Percentiles rank a stretch among this genome's conserved stretches.
phyloP scores from a whole-genome alignment of 2,329 filamentous ascomycete species.

The Peltaster fructicola region DNA sequence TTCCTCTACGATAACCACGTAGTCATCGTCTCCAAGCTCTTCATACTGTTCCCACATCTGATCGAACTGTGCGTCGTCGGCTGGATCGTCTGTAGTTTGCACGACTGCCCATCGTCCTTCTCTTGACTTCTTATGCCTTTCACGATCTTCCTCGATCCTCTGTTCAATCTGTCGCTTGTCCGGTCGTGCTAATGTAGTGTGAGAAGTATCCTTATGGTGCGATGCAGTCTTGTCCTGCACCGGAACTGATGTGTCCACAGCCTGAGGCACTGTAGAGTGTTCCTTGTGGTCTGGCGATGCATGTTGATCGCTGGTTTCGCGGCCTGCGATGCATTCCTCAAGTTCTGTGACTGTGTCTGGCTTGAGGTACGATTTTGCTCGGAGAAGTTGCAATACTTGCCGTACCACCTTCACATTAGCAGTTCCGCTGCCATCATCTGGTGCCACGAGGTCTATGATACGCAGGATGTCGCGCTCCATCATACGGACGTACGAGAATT shows the following conservation, averaged over 20 bases:
- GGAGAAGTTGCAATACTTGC: conserved; percentile 41
- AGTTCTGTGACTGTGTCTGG: conserved; percentile 60
- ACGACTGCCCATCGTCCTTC: conserved; percentile 83
- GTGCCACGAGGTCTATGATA: conserved; percentile 82
- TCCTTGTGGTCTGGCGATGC: conserved; percentile 5
- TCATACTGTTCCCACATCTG: no score
- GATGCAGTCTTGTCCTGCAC: conserved; percentile 1
- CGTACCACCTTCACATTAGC: conserved; percentile 78
- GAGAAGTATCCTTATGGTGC: conserved; percentile 1
- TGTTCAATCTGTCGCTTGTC: conserved; percentile 88
- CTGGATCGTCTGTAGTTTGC: no score
- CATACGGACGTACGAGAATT: conserved; percentile 76
- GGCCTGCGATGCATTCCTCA: conserved; percentile 63
- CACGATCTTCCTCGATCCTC: conserved; percentile 88
- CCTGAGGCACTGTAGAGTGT: conserved; percentile 1
- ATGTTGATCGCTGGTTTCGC: conserved; percentile 32
- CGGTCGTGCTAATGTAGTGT: conserved; percentile 9
- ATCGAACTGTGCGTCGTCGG: no score
- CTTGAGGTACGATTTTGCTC: conserved; percentile 55
- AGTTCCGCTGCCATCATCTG: conserved; percentile 68
- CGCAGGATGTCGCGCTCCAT: conserved; percentile 83
- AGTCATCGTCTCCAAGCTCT: no score
- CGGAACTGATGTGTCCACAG: conserved; percentile 7
- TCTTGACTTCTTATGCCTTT: conserved; percentile 77
- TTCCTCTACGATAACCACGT: no score